These are phyloP conservation scores for Alisma plantagoaquatica DNA, from an alignment of 106 monocot species.

Conservation along the genomic window DNA sequence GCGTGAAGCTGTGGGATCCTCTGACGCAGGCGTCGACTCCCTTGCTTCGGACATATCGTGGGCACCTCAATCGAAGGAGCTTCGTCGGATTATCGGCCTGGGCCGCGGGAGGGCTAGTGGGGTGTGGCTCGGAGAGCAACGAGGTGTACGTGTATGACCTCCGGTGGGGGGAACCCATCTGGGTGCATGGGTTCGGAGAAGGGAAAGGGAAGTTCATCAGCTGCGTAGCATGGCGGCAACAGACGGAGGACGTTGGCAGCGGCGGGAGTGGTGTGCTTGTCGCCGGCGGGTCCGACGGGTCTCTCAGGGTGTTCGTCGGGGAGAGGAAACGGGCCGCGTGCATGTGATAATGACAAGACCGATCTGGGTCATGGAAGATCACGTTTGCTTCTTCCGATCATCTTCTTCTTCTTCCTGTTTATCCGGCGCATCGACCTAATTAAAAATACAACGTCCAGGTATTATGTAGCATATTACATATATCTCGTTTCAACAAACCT, in stretches of 20 bases:
- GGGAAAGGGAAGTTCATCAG: constrained; percentile 33
- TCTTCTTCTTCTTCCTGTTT: background rate
- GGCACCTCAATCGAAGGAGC: constrained; percentile 52
- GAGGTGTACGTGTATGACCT: constrained; percentile 78
- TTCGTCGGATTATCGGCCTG: constrained; percentile 75
- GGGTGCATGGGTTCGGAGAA: constrained; percentile 37
- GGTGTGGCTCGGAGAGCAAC: constrained; percentile 74
- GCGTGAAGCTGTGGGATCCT: constrained; percentile 51
- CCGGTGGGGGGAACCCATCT: constrained; percentile 73
- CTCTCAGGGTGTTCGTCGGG: constrained; percentile 32
- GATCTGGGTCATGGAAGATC: too few species aligned
- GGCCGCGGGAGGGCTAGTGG: constrained; percentile 42
- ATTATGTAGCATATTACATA: too few species aligned
- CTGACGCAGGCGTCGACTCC: constrained; percentile 17
- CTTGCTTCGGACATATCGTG: constrained; percentile 41
- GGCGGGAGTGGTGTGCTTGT: too few species aligned
- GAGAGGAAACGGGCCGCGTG: constrained; percentile 22
- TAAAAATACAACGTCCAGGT: too few species aligned
- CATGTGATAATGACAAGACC: too few species aligned
- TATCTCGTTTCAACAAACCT: too few species aligned
- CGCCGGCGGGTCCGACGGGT: constrained; percentile 63
- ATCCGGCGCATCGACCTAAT: background rate
- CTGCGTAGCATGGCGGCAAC: constrained; percentile 55
- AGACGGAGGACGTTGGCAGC: constrained; percentile 17
- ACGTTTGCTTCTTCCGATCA: too few species aligned